Evolutionary conservation across 345 rosid species (phyloP).

Genomic region (Cardamine resedifolia): DNA sequence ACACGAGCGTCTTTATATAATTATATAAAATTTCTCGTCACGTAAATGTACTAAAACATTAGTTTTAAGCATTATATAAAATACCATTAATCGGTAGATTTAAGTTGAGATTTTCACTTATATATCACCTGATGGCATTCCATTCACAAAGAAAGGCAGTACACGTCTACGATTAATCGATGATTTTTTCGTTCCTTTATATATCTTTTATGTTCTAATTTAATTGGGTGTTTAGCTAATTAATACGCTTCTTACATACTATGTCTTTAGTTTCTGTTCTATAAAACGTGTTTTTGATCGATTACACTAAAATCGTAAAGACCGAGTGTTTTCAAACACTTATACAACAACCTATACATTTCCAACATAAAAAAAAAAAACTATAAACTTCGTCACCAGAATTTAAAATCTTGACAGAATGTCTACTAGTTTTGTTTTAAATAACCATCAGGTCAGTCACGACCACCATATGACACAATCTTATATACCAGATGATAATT

Average conservation of each 20-base stretch:
- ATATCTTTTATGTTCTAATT: not conserved
- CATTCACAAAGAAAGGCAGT: not conserved
- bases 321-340: not conserved
- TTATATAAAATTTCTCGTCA: not conserved
- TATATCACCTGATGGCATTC: not conserved
- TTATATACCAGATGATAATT: not conserved
- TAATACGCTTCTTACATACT: not conserved
- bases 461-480: not conserved
- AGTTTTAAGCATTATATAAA: not conserved
- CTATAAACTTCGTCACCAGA: not conserved
- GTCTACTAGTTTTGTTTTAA: not conserved
- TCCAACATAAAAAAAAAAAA: not conserved
- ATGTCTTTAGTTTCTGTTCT: not conserved
- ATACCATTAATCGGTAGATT: not conserved
- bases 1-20: conserved; percentile 18
- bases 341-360: not conserved
- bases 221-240: not conserved
- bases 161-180: not conserved
- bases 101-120: not conserved
- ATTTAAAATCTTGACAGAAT: not conserved
- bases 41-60: not conserved
- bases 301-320: not conserved
- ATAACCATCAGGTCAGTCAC: not conserved
- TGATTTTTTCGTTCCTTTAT: not conserved
- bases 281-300: not conserved